Base-by-base conservation (phyloP, 768 basidiomycete genomes). In the Tylopilus vinaceipallidus region DNA sequence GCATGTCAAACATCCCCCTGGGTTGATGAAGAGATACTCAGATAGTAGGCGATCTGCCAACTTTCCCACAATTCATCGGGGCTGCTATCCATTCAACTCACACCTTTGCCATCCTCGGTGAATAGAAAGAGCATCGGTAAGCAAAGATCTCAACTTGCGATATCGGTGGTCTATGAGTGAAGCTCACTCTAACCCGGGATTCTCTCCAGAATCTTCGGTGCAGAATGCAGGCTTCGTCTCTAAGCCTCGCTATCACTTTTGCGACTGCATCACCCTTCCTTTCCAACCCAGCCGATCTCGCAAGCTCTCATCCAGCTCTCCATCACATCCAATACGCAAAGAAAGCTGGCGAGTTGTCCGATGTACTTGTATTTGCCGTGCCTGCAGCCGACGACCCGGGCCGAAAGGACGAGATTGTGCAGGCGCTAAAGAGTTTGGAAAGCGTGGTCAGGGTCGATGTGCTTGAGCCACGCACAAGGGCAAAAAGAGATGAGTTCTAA, bases 211-310 rank as follows among this genome's bases (percentile, higher is more conserved):
- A 19, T 33, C 19, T 16, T 16, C 22, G n/a, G n/a, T 29, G 27
- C 49, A 24, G 10, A n/a, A 55, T 59, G 49, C 50, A 46, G 22
- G 6, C 43, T 10, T 46, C 55, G 2, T 30, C 60, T 10, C 16
- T 57, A 10, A 50, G 53, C 40, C 67, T 75, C 39, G 60, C 57
- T 13, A 51, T 71, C 53, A 68, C 73, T 19, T 62, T 67, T 47
- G 49, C 56, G 26, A 30, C 44, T 16, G 49, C 53, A 12, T 70
- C 56, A 1, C 57, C 59, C 3, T 64, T 64, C 42, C 54, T 64
- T 3, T 44, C 55, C 36, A 42, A 58, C 40, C 64, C 64, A 13
- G 41, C 62, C 20, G 56, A 49, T 41, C 49, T 65, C 34, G 40
- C 57, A 19, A 32, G n/a, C 23, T 37, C 56, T n/a, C 54, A 64